These are phyloP conservation scores for Metschnikowia chrysomelidarum DNA, from an alignment of 805 yeast species.

Conservation along the genomic window DNA sequence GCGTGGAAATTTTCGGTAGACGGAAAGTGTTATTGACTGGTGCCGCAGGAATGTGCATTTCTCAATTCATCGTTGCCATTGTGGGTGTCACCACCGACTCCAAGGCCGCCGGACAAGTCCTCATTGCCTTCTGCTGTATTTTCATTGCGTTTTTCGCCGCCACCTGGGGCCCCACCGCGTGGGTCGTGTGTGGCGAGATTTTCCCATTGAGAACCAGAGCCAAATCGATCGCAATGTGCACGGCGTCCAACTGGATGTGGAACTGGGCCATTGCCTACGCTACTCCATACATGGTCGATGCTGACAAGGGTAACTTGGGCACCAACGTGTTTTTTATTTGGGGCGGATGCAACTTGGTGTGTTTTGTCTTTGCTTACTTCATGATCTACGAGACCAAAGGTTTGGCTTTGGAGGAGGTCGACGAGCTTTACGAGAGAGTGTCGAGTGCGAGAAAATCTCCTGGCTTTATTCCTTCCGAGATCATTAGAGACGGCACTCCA, in stretches of 20 bases:
- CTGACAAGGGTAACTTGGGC: constrained; percentile 37
- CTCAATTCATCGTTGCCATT: constrained; percentile 49
- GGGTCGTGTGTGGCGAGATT: too few species aligned
- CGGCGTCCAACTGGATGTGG: constrained; percentile 42
- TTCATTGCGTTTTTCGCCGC: constrained; percentile 39
- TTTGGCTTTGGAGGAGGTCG: constrained; percentile 39
- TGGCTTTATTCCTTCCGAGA: constrained; percentile 32
- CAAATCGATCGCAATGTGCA: constrained; percentile 37
- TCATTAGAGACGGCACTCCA: too few species aligned
- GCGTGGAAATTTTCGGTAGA: constrained; percentile 54
- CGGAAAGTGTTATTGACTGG: constrained; percentile 62
- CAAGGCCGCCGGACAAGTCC: too few species aligned
- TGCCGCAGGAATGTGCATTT: constrained; percentile 57
- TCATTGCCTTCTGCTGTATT: constrained; percentile 37
- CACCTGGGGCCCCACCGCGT: too few species aligned
- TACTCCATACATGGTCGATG: constrained; percentile 39
- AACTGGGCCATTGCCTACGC: constrained; percentile 40
- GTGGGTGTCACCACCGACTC: too few species aligned
- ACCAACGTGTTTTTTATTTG: too few species aligned
- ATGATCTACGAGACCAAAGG: too few species aligned
- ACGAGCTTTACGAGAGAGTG: too few species aligned
- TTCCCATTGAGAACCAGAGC: too few species aligned
- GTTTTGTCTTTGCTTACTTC: constrained; percentile 30
- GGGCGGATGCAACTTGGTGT: constrained; percentile 30
- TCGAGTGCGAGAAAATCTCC: constrained; percentile 35